phyloP scores from a whole-genome alignment of 2,329 filamentous ascomycete genomes.

The Trichoderma atrobrunneum region DNA sequence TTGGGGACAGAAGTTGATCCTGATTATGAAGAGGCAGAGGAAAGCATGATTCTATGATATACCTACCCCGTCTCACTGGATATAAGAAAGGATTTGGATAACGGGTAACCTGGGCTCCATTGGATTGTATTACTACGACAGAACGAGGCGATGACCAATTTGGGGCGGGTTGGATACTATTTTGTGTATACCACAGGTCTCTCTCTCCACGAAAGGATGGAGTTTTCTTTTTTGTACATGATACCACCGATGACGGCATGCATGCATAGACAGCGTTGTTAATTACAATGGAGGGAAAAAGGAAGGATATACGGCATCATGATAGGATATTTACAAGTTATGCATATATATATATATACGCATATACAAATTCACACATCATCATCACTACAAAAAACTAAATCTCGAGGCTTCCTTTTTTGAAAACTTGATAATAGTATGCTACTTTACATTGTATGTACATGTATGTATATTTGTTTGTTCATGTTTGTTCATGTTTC shows the following conservation, averaged over 20 bases:
- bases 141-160: not conserved
- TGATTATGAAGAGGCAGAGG: conserved; percentile 52
- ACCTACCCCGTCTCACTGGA: not conserved
- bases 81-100: not conserved
- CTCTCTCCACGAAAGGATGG: not conserved
- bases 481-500: not conserved
- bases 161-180: not conserved
- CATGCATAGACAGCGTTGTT: conserved; percentile 2
- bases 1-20: conserved; percentile 76
- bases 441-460: not conserved
- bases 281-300: not conserved
- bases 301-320: not conserved
- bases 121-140: not conserved
- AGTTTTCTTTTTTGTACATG: not conserved
- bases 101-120: not conserved
- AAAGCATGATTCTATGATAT: conserved; percentile 20
- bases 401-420: not conserved
- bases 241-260: conserved; percentile 1
- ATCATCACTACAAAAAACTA: not conserved
- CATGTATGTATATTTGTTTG: not conserved
- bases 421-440: not conserved
- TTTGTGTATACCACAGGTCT: not conserved
- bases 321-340: not conserved
- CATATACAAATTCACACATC: not conserved
- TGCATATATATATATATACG: not conserved